phyloP scores from a whole-genome alignment of 2,329 filamentous ascomycete species.

The Fonsecaea multimorphosa region DNA sequence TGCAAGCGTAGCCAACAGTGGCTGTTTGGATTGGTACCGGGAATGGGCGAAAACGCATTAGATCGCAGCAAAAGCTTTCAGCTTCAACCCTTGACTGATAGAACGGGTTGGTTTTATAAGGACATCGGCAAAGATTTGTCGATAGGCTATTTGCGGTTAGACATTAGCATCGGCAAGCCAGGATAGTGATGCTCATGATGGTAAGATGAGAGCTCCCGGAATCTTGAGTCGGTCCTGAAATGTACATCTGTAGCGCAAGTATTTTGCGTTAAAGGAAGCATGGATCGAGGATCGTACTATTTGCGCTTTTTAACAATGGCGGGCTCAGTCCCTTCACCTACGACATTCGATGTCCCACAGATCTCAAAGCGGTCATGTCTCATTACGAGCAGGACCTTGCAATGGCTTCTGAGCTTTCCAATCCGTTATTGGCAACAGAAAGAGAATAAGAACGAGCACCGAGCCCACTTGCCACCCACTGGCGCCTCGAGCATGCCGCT shows the following conservation, averaged over 20 bases:
- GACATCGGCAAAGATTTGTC: background rate
- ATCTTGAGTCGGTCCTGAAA: background rate
- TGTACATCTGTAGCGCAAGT: background rate
- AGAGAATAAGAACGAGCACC: too few relatives aligned
- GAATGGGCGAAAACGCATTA: conserved; percentile 65
- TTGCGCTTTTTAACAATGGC: background rate
- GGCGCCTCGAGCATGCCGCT: too few relatives aligned
- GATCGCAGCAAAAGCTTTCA: background rate
- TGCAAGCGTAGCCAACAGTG: conserved; percentile 90
- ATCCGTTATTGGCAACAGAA: too few relatives aligned
- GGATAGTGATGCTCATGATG: background rate
- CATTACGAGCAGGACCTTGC: background rate
- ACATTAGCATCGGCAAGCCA: background rate
- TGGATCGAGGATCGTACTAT: background rate
- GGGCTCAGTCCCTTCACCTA: background rate
- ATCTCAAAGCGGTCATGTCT: background rate
- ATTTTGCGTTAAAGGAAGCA: background rate
- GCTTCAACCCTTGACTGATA: background rate
- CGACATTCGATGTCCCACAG: background rate
- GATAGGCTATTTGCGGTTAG: background rate
- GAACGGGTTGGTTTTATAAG: background rate
- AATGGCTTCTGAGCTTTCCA: background rate
- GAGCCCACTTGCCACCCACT: too few relatives aligned
- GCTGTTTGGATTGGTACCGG: conserved; percentile 86
- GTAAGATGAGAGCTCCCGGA: background rate